phyloP scores from a whole-genome alignment of 805 yeast genomes.

The Priceomyces melissophilus region DNA sequence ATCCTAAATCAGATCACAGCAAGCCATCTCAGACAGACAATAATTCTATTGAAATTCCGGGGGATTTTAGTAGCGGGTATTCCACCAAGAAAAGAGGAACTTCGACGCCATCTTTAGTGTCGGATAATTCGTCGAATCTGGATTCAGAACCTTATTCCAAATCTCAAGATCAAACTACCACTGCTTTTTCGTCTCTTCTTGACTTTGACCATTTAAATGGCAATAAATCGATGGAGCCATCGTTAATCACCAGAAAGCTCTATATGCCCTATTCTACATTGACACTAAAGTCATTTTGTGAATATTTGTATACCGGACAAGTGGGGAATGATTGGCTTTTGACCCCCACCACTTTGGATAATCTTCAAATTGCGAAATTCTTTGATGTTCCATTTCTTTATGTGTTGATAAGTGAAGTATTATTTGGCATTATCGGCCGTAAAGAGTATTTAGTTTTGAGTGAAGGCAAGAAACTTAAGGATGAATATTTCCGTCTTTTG shows the following conservation, averaged over 20 bases:
- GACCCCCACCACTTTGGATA: slow-evolving; percentile 64
- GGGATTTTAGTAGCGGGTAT: slow-evolving; percentile 4
- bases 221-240: slow-evolving; percentile 48
- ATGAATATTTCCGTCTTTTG: slow-evolving; percentile 22
- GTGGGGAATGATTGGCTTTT: slow-evolving; percentile 73
- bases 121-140: slow-evolving; percentile 2
- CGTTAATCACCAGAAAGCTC: slow-evolving; percentile 63
- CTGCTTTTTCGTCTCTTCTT: slow-evolving; percentile 13
- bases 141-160: not conserved
- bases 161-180: not conserved
- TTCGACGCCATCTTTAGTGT: not conserved
- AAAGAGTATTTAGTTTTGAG: slow-evolving; percentile 53
- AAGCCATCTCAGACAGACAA: slow-evolving; percentile 1
- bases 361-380: slow-evolving; percentile 57
- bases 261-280: slow-evolving; percentile 64
- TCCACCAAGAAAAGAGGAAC: slow-evolving; percentile 2
- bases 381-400: slow-evolving; percentile 69
- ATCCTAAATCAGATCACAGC: not conserved
- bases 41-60: not conserved
- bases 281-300: slow-evolving; percentile 64
- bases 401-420: slow-evolving; percentile 63
- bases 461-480: slow-evolving; percentile 37
- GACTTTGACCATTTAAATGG: slow-evolving; percentile 31
- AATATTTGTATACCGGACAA: slow-evolving; percentile 76
- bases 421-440: slow-evolving; percentile 66